Conservation (phyloP, 345 rosid genomes). For the Citrus medica region DNA sequence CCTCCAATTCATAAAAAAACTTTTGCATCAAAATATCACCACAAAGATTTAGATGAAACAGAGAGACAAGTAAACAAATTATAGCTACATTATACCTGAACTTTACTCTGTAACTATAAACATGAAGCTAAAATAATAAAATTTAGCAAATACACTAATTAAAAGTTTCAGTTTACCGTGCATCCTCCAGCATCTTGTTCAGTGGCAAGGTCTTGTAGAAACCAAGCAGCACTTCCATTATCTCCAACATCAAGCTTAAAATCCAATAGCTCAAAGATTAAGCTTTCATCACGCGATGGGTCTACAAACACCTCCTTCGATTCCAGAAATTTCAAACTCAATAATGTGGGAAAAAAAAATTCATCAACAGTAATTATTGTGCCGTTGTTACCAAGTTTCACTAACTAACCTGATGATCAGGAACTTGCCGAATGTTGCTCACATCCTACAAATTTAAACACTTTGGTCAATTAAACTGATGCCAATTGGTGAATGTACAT, state of each 20-base stretch:
- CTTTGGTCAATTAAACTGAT: neutral
- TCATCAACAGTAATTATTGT: neutral
- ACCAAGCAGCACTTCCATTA: slow-evolving; percentile 45
- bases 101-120: neutral
- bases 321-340: slow-evolving; percentile 8
- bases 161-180: slow-evolving; percentile 33
- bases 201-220: slow-evolving; percentile 48
- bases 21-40: neutral
- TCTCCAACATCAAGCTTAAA: slow-evolving; percentile 55
- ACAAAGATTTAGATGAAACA: neutral
- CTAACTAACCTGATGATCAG: slow-evolving; percentile 48
- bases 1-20: neutral
- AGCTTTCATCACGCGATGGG: slow-evolving; percentile 83
- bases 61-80: neutral
- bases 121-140: neutral
- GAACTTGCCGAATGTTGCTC: slow-evolving; percentile 46
- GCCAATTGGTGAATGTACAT: too few species aligned
- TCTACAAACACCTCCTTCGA: slow-evolving; percentile 76
- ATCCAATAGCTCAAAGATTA: slow-evolving; percentile 75
- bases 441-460: slow-evolving; percentile 34
- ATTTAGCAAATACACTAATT: neutral
- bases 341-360: neutral
- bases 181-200: slow-evolving; percentile 60
- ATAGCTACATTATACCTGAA: neutral
- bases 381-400: too few species aligned